Base-by-base conservation (phyloP, 108 stramenopile species). In the Mayamaea pseudoterrestris region DNA sequence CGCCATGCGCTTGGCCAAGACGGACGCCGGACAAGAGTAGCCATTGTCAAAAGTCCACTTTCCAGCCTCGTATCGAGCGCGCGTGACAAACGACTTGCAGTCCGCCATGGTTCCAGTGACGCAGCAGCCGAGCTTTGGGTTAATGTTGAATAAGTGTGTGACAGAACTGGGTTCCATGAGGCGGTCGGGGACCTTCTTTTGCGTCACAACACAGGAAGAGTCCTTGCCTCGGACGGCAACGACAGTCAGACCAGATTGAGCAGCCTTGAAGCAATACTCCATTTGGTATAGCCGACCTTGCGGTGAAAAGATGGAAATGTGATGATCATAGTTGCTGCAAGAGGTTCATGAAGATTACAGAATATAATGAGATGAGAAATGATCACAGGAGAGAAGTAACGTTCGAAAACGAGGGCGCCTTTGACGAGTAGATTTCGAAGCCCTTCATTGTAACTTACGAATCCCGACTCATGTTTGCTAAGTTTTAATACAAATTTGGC, bases 221-320 rank as follows among this genome's bases (percentile, higher is more conserved):
- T 98, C 91, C 45, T 63, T 60, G 3, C 97, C 95, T 30, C 96
- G 78, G 21, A 97, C 76, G 23, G 93, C 95, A 11, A 99, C 83
- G 4, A 92, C 92, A 5, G 98, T 99, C 21, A 94, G 70, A 21
- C 95, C 95, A 34, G 88, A 80, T 44, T 83, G 69, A 37, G 94
- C 95, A 8, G 87, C 87, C 58, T 99, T 99, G 79, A 97, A 95
- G 57, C 94, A 94, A 66, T 99, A 99, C 57, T 99, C 98, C 82
- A 99, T 89, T 65, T 99, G 98, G 60, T 98, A 99, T 49, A 99
- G 73, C 6, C 94, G 83, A 36, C 98, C 98, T 52, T 96, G 92
- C 27, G 98, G 97, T 30, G 94, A 95, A 65, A 99, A 99, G 57
- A 99, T 95, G 43, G 96, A 94, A 70, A 99, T 93, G 68, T 87